Conservation (phyloP, 129 eudicot species). For the Flaveria bidentis region DNA sequence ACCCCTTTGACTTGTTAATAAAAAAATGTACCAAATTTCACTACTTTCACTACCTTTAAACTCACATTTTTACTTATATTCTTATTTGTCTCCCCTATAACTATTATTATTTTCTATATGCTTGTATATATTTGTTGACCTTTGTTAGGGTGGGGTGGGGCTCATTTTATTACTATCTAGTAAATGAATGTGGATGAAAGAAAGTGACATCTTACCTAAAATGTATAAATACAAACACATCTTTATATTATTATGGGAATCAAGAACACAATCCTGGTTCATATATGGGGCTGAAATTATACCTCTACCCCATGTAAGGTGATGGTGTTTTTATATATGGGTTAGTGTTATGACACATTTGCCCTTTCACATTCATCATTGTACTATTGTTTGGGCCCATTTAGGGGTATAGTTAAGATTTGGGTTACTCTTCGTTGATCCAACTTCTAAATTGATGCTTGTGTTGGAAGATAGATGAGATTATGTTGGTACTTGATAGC, state of each 20-base stretch:
- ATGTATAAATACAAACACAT: constrained; percentile 30
- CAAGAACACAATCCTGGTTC: constrained; percentile 28
- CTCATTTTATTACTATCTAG: constrained; percentile 14
- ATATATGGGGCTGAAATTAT: constrained; percentile 31
- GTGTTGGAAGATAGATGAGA: constrained; percentile 39
- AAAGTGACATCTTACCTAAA: constrained; percentile 37
- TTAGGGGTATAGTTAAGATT: constrained; percentile 23
- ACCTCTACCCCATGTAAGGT: constrained; percentile 24
- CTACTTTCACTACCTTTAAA: background rate
- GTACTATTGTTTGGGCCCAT: constrained; percentile 21
- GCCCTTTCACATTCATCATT: constrained; percentile 23
- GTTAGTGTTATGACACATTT: constrained; percentile 16
- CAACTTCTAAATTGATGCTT: constrained; percentile 31
- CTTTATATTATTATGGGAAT: constrained; percentile 11
- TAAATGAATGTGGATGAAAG: constrained; percentile 32
- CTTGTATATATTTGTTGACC: background rate
- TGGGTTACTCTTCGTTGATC: constrained; percentile 23
- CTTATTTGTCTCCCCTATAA: background rate
- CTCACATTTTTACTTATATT: background rate
- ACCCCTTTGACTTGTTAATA: background rate
- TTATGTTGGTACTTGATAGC: constrained; percentile 22
- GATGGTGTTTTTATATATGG: constrained; percentile 23
- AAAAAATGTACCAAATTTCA: background rate
- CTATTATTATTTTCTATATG: background rate
- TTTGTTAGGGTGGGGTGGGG: background rate